A percentile compares a stretch with the other conserved stretches of the same genome.
Conservation (phyloP, 2,329 filamentous ascomycete species). For the Botrytis galanthina region DNA sequence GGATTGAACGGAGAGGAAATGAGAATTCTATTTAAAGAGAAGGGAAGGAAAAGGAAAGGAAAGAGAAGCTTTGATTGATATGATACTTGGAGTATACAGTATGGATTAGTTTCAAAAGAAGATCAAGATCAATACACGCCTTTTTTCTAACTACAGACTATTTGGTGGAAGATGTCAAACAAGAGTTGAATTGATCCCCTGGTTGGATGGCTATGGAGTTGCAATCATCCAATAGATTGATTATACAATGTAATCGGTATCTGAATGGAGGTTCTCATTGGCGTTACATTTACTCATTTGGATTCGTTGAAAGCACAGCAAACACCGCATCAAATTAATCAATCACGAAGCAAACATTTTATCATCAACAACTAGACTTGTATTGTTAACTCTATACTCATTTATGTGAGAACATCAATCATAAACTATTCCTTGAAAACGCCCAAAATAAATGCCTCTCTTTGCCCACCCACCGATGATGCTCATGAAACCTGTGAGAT, state of each 20-base stretch:
- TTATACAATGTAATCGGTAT: background rate
- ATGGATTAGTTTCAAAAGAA: background rate
- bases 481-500: conserved; percentile 13
- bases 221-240: background rate
- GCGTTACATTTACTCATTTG: background rate
- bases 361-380: background rate
- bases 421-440: conserved; percentile 9
- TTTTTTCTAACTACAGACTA: background rate
- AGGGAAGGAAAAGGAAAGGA: background rate
- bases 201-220: background rate
- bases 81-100: background rate
- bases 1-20: background rate
- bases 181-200: background rate
- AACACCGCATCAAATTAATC: background rate
- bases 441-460: conserved; percentile 11
- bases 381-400: conserved; percentile 4
- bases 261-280: background rate
- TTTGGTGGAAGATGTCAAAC: background rate
- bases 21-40: background rate
- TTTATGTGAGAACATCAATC: conserved; percentile 2
- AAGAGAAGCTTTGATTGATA: background rate
- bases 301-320: background rate
- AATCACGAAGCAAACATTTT: background rate
- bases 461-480: conserved; percentile 12
- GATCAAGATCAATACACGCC: background rate